phyloP scores from a whole-genome alignment of 1,284 basidiomycete genomes.

The Hemileia vastatrix region DNA sequence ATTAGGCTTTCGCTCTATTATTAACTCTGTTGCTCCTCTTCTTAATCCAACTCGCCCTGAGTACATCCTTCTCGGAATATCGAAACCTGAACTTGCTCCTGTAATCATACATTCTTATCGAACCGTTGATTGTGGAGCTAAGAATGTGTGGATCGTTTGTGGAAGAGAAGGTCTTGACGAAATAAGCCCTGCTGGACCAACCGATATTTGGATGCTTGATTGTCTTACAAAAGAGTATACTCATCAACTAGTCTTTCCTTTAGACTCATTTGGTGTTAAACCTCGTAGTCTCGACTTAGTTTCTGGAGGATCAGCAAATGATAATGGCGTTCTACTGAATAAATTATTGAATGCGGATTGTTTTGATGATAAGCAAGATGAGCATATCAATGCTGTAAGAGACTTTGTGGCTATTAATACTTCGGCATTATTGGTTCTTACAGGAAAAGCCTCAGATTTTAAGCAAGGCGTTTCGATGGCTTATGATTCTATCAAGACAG shows the following conservation, averaged over 20 bases:
- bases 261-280: conserved; percentile 4
- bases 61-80: conserved; percentile 83
- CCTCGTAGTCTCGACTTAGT: conserved; percentile 4
- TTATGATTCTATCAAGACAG: conserved; percentile 60
- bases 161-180: conserved; percentile 87
- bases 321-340: conserved; percentile 63
- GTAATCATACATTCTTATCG: conserved; percentile 73
- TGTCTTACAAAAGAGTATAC: neutral
- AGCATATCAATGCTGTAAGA: conserved; percentile 52
- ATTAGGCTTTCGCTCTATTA: conserved; percentile 91
- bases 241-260: neutral
- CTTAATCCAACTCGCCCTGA: conserved; percentile 81
- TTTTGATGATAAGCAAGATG: conserved; percentile 10
- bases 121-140: conserved; percentile 56
- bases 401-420: conserved; percentile 81
- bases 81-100: conserved; percentile 68
- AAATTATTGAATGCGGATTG: conserved; percentile 50
- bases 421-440: conserved; percentile 67
- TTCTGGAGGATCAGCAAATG: conserved; percentile 49
- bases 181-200: conserved; percentile 85
- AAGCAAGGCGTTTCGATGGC: conserved; percentile 65
- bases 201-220: conserved; percentile 54
- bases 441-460: conserved; percentile 60
- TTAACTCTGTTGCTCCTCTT: conserved; percentile 89
- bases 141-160: conserved; percentile 83